Base-by-base conservation (phyloP, 331 rosid species). In the Erythrophleum ivorense region DNA sequence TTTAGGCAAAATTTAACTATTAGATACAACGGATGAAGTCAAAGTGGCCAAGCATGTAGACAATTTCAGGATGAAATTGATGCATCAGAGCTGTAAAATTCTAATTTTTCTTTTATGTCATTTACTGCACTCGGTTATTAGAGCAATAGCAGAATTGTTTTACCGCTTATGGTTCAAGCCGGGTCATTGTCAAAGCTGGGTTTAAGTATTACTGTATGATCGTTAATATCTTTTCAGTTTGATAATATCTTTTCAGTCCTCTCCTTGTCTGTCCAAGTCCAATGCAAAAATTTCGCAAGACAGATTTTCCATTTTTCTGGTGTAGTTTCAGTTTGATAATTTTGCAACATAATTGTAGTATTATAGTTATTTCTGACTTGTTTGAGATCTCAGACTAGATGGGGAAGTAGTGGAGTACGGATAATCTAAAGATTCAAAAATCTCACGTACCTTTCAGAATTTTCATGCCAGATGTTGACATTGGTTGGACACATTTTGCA, bases 301-400 rank as follows among this genome's bases (percentile, higher is more conserved):
- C 10, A 21, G 13, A 48, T 12, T 36, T 80, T 29, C 69, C 34
- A 80, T 21, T 36, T 80, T 29, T 79, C 58, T 11, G 73, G 31
- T 36, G 45, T 52, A 46, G 67, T 62, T 80, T 80, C 69, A 21
- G 33, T 63, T 63, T 21, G 72, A 18, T 63, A 33, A 50, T 52
- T 73, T 64, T 49, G 46, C 58, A 62, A 16, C 54, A 60, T 33
- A 71, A 2, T 6, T 9, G 38, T 50, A 24, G 29, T 24, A 24
- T 24, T 24, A 19, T 60, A 6, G 59, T 70, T 58, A 12, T 58
- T 33, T 18, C 19, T 31, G 34, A 29, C 62, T 21, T 58, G 52
- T 68, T 45, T 69, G 71, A 43, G 29, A 24, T 40, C 34, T 33
- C 10, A 38, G 46, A 54, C 70, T 69, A 38, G 48, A n/a, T 24